phyloP scores from a whole-genome alignment of 192 early-diverging fungal species.

The Entophlyctis luteolus region DNA sequence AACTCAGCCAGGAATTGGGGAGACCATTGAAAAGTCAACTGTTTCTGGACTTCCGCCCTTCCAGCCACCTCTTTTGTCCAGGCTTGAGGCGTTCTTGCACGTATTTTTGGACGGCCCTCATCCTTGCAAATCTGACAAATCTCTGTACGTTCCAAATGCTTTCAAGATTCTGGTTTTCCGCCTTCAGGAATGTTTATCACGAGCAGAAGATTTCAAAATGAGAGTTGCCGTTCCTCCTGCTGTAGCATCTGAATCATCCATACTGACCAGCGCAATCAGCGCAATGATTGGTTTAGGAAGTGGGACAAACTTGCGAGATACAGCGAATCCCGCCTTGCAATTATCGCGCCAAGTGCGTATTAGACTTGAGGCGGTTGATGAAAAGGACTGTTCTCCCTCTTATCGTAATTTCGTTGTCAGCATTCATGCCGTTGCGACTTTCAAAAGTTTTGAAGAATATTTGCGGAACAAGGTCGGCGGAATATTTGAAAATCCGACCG shows the following conservation, averaged over 20 bases:
- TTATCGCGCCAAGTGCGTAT: slow-evolving; percentile 75
- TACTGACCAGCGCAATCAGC: background rate
- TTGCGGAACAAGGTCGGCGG: slow-evolving; percentile 60
- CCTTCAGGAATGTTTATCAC: slow-evolving; percentile 68
- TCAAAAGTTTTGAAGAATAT: slow-evolving; percentile 76
- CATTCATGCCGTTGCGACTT: slow-evolving; percentile 82
- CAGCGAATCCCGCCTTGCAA: slow-evolving; percentile 45
- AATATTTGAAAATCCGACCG: background rate
- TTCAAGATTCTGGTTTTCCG: slow-evolving; percentile 56
- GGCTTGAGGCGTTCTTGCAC: slow-evolving; percentile 46
- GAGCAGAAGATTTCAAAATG: slow-evolving; percentile 68
- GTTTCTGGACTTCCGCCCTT: slow-evolving; percentile 1
- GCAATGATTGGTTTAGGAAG: background rate
- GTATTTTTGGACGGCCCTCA: slow-evolving; percentile 51
- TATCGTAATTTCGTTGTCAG: slow-evolving; percentile 62
- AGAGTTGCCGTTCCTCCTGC: slow-evolving; percentile 38
- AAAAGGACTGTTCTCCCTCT: slow-evolving; percentile 44
- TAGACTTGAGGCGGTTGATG: slow-evolving; percentile 50
- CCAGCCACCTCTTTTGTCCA: slow-evolving; percentile 6
- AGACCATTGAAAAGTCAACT: slow-evolving; percentile 1
- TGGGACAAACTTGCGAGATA: background rate
- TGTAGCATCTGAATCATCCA: background rate
- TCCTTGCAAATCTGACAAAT: background rate
- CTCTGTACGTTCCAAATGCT: slow-evolving; percentile 39
- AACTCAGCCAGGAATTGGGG: slow-evolving; percentile 19